These are phyloP conservation scores for Leccinum imitatum DNA, from an alignment of 768 basidiomycete species.

Conservation along the genomic window DNA sequence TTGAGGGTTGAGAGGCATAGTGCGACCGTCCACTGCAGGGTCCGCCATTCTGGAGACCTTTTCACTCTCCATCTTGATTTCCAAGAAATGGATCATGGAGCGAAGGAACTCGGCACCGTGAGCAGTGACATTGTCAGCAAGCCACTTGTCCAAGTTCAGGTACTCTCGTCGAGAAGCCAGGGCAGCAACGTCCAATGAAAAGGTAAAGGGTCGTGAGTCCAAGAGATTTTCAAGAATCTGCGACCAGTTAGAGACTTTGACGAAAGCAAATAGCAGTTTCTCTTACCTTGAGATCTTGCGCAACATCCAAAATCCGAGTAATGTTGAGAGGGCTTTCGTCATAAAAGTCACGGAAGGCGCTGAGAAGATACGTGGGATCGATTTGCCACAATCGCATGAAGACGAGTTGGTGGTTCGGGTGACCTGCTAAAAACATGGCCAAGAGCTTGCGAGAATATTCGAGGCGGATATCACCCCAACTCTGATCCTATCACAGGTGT, in stretches of 20 bases:
- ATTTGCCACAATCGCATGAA: slow-evolving; percentile 97
- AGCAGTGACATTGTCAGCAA: slow-evolving; percentile 79
- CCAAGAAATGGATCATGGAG: slow-evolving; percentile 84
- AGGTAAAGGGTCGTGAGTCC: slow-evolving; percentile 83
- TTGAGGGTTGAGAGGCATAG: slow-evolving; percentile 83
- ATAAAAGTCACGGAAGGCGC: slow-evolving; percentile 90
- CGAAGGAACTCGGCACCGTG: slow-evolving; percentile 87
- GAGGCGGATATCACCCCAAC: slow-evolving; percentile 85
- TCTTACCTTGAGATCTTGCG: slow-evolving; percentile 85
- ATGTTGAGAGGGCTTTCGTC: slow-evolving; percentile 91
- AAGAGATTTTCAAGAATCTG: slow-evolving; percentile 92
- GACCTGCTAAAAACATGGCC: slow-evolving; percentile 86
- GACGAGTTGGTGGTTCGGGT: slow-evolving; percentile 93
- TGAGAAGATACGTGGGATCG: slow-evolving; percentile 79
- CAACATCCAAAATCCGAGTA: slow-evolving; percentile 91
- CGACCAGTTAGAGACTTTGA: slow-evolving; percentile 5
- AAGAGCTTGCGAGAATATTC: slow-evolving; percentile 86
- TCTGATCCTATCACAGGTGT: slow-evolving; percentile 51
- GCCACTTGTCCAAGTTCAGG: slow-evolving; percentile 95
- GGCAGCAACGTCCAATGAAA: slow-evolving; percentile 92
- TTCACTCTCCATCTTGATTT: slow-evolving; percentile 92
- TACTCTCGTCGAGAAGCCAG: slow-evolving; percentile 91
- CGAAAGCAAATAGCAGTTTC: slow-evolving; percentile 18
- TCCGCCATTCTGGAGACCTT: slow-evolving; percentile 75
- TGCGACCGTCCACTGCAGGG: slow-evolving; percentile 71